Evolutionary conservation across 108 stramenopile species (phyloP).

Genomic region (Cyclotella sp.): DNA sequence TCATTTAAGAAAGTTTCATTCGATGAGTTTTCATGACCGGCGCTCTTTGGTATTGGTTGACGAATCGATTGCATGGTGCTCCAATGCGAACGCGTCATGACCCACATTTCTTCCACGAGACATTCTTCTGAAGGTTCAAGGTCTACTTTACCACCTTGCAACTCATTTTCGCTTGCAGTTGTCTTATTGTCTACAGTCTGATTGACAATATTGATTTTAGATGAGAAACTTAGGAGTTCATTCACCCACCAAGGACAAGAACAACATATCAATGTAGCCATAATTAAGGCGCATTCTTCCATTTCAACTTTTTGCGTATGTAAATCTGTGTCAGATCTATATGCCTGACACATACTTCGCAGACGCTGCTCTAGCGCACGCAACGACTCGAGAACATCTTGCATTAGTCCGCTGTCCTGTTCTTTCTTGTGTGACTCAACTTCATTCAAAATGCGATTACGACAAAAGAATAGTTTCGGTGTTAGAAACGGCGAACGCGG

Average conservation of each 20-base stretch:
- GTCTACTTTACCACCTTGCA: not conserved
- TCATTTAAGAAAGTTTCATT: no score
- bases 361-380: slow-evolving; percentile 24
- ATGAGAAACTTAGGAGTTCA: slow-evolving; percentile 4
- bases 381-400: slow-evolving; percentile 22
- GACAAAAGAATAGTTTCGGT: slow-evolving; percentile 51
- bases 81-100: slow-evolving; percentile 39
- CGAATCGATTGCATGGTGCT: slow-evolving; percentile 9
- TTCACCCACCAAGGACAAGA: slow-evolving; percentile 23
- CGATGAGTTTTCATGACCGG: not conserved
- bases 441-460: slow-evolving; percentile 31
- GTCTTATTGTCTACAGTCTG: not conserved
- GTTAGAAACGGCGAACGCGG: slow-evolving; percentile 1
- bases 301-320: slow-evolving; percentile 12
- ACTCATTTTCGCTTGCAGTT: not conserved
- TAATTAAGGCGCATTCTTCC: slow-evolving; percentile 48
- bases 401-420: not conserved
- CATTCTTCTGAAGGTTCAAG: slow-evolving; percentile 39
- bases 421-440: not conserved
- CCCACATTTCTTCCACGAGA: slow-evolving; percentile 51
- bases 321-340: not conserved
- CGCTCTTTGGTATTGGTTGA: not conserved
- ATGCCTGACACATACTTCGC: slow-evolving; percentile 14
- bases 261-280: slow-evolving; percentile 33
- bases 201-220: not conserved